A percentile compares a stretch with the other conserved stretches of the same genome.
Conservation (phyloP, 148 eudicot genomes). For the Persicaria maculosa region DNA sequence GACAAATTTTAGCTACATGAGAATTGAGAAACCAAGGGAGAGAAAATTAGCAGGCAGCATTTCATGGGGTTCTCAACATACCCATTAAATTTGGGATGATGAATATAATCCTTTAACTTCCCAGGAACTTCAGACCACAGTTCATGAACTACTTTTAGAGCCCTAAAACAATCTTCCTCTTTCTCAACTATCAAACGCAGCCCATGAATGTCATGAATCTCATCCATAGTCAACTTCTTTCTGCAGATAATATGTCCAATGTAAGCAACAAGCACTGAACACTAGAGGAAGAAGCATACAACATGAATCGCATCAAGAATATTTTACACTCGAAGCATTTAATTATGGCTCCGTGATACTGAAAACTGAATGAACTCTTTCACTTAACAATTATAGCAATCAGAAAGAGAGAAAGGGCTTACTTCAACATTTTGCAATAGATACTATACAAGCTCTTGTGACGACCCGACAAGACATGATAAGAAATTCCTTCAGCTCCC, state of each 20-base stretch:
- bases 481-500: slow-evolving; percentile 45
- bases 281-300: background rate
- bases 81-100: slow-evolving; percentile 81
- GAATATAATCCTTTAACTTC: slow-evolving; percentile 82
- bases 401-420: slow-evolving; percentile 26
- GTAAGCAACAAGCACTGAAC: background rate
- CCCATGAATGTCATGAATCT: slow-evolving; percentile 90
- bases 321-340: background rate
- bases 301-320: background rate
- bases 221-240: slow-evolving; percentile 73
- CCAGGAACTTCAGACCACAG: slow-evolving; percentile 90
- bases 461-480: slow-evolving; percentile 60
- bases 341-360: background rate
- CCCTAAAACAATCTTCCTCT: slow-evolving; percentile 83
- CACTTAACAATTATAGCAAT: background rate
- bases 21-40: background rate
- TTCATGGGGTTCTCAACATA: slow-evolving; percentile 24
- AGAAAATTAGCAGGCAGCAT: background rate
- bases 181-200: slow-evolving; percentile 84
- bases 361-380: background rate
- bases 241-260: slow-evolving; percentile 28
- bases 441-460: slow-evolving; percentile 94
- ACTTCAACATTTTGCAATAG: slow-evolving; percentile 86
- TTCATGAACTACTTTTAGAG: slow-evolving; percentile 59
- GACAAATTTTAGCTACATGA: background rate